Base-by-base conservation (phyloP, 179 eudicot species). In the Pouteria campechiana region DNA sequence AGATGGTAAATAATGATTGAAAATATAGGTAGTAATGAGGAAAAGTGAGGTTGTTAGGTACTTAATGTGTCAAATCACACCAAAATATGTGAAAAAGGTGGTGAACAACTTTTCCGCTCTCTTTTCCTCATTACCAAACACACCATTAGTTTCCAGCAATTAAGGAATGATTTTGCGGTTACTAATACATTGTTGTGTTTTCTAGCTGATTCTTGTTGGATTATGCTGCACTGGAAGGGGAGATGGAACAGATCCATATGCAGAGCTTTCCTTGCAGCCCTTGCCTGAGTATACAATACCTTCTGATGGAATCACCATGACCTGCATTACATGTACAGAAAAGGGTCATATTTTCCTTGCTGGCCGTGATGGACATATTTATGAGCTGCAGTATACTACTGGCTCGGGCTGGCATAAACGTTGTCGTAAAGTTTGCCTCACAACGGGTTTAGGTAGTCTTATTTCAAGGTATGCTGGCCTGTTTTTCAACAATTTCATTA, bases 351-450 rank as follows among this genome's bases (percentile, higher is more conserved):
- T 92, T 36, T 87, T 79, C 76, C 41, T 83, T 70, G 92, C 99
- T 48, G 99, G 96, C 32, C 96, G 94, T 46, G 99, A 92, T 74
- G 92, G 96, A 47, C 90, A 92, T 59, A 66, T 92, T 33, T 92
- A 92, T 55, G 96, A 92, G 63, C 47, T 92, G 72, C 94, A 64
- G 47, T 92, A 92, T 58, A 58, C 85, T 21, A 73, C 83, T 50
- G 92, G 99, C 39, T 82, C 96, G 41, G 79, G 81, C 39, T 92
- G 99, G 99, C 78, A 79, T 44, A 92, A 78, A 45, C 88, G 82
- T 6, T 92, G 99, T 45, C 94, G 96, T 51, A 92, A 92, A 75
- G 85, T 87, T 34, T 92, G 99, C 59, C 73, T 92, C 53, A 92
- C 99, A 45, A 66, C 94, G 17, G 96, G 94, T 52, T 55, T 92